phyloP scores from a whole-genome alignment of 495 filamentous ascomycete genomes.

The Xylaria telfairii region DNA sequence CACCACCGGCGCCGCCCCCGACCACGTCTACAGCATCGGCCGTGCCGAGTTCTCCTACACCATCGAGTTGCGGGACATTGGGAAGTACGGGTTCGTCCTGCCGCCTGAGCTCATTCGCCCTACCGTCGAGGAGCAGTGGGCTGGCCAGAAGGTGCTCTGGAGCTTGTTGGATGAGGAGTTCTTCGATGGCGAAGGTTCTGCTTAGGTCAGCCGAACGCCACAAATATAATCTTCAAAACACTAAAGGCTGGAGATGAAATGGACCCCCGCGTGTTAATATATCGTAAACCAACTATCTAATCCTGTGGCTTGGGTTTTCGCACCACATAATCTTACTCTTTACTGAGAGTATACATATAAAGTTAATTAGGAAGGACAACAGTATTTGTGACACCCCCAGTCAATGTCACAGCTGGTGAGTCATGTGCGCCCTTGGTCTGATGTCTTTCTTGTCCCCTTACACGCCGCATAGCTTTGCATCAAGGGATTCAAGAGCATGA shows the following conservation, averaged over 20 bases:
- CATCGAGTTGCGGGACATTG: conserved; percentile 55
- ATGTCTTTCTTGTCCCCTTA: too few relatives aligned
- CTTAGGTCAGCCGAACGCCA: conserved; percentile 17
- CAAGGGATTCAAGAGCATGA: too few relatives aligned
- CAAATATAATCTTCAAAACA: too few relatives aligned
- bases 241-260: too few relatives aligned
- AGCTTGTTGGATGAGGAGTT: conserved; percentile 34
- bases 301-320: background rate
- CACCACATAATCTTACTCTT: background rate
- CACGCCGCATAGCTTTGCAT: too few relatives aligned
- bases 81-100: conserved; percentile 55
- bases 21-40: conserved; percentile 54
- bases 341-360: background rate
- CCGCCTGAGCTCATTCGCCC: conserved; percentile 53
- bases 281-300: background rate
- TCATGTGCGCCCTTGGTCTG: too few relatives aligned
- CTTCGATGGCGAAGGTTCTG: conserved; percentile 31
- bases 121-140: conserved; percentile 51
- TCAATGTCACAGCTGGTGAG: background rate
- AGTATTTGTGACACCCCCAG: background rate
- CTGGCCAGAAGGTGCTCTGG: conserved; percentile 49
- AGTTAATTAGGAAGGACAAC: background rate
- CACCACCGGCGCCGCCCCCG: conserved; percentile 51
- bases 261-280: background rate
- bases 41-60: conserved; percentile 55